Base-by-base conservation (phyloP, 169 alveolate species). In the Plasmodium reichenowi region DNA sequence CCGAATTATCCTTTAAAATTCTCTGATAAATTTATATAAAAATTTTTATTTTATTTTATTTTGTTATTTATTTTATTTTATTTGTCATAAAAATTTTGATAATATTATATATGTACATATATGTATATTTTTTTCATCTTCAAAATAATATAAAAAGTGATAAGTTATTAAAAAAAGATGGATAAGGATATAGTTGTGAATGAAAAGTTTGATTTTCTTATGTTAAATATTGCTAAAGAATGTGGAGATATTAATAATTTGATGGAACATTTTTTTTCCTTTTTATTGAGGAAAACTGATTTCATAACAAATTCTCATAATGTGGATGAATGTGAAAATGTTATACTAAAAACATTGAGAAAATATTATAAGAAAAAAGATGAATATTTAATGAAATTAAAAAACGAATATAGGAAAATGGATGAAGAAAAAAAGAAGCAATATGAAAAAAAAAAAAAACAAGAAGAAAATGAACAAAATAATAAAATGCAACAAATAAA, bases 281-380 rank as follows among this genome's bases (percentile, higher is more conserved):
- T 98, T 93, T 94, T 98, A 88, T 95, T 96, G 62, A 92, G 99
- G 59, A 98, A 97, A 93, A 98, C 99, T 20, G 99, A 98, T 93
- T 98, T 98, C 94, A 97, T 93, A 93, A 72, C 97, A 13, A 96
- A 94, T 76, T 93, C 83, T 93, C 58, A 50, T 63, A 88, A 75
- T 64, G 78, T 78, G 68, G 97, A 92, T 45, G 88, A 89, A 76
- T 97, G 95, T 54, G 91, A 87, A 74, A 76, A 80, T 7, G 73
- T 93, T 58, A 94, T 96, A 54, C 62, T 72, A 68, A 86, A 83
- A 13, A 78, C 91, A 45, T 88, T 96, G 47, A 92, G 93, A 45
- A 94, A 94, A 72, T 94, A 94, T 20, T 88, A 92, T 80, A 90
- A 88, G 83, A 94, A 93, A 80, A 91, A 93, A 76, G 96, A 93